phyloP scores from a whole-genome alignment of 2,329 filamentous ascomycete genomes.

The Alternaria incomplexa region DNA sequence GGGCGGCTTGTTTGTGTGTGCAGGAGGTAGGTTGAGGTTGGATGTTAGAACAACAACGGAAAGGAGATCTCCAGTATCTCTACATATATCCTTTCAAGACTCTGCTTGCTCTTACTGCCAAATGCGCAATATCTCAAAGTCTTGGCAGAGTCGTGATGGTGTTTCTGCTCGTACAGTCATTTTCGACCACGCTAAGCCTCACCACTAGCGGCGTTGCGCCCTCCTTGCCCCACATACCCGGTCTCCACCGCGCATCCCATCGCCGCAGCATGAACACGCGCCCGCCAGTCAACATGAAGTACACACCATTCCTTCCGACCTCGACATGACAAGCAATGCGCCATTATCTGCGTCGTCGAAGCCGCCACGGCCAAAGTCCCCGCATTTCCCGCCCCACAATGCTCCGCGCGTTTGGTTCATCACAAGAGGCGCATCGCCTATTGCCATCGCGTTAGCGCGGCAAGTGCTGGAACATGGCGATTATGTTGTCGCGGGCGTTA shows the following conservation, averaged over 20 bases:
- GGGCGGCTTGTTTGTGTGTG: neutral
- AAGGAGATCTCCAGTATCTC: neutral
- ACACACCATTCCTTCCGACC: neutral
- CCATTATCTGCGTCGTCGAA: slow-evolving; percentile 32
- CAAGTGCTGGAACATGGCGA: slow-evolving; percentile 90
- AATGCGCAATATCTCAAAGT: neutral
- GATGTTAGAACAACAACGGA: rapidly evolving
- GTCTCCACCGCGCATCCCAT: slow-evolving; percentile 5
- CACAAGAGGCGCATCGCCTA: slow-evolving; percentile 82
- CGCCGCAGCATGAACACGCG: neutral
- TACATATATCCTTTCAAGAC: neutral
- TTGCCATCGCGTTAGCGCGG: slow-evolving; percentile 81
- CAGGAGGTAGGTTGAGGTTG: neutral
- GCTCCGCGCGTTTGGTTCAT: slow-evolving; percentile 90
- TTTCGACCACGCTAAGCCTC: slow-evolving; percentile 24
- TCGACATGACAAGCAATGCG: slow-evolving; percentile 19
- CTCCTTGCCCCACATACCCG: slow-evolving; percentile 11
- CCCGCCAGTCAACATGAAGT: neutral
- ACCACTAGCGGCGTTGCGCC: slow-evolving; percentile 14
- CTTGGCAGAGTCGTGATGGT: slow-evolving; percentile 10
- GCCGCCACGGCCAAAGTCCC: slow-evolving; percentile 45
- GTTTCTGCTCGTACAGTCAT: slow-evolving; percentile 7
- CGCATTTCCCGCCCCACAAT: slow-evolving; percentile 66
- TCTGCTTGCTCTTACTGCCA: rapidly evolving
- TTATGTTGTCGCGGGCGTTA: slow-evolving; percentile 83